Evolutionary conservation across 345 rosid genomes (phyloP).

Genomic region (Bretschneidera sinensis): DNA sequence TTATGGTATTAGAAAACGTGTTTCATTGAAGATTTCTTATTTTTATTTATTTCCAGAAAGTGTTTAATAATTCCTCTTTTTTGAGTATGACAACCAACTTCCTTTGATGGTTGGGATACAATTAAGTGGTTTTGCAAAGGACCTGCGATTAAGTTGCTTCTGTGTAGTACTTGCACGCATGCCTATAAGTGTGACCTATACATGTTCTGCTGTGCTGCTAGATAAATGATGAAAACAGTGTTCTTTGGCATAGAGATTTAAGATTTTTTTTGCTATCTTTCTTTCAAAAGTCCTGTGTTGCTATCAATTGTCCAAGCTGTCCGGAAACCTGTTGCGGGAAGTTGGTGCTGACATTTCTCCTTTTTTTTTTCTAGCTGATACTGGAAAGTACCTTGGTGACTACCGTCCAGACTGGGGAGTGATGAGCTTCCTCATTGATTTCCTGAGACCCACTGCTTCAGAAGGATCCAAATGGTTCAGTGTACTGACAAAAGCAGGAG

Average conservation of each 20-base stretch:
- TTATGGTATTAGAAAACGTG: too few relatives aligned
- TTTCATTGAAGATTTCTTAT: too few relatives aligned
- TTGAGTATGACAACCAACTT: too few relatives aligned
- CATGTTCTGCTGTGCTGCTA: neutral
- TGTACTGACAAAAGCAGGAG: conserved; percentile 83
- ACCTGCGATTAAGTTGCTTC: too few relatives aligned
- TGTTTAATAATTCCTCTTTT: too few relatives aligned
- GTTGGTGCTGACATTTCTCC: neutral
- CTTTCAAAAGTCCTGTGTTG: neutral
- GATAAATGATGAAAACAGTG: neutral
- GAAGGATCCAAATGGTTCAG: conserved; percentile 74
- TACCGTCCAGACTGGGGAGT: conserved; percentile 76
- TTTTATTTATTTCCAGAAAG: too few relatives aligned
- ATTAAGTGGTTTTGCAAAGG: too few relatives aligned
- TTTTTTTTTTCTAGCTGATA: conserved; percentile 40
- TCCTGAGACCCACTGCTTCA: conserved; percentile 66
- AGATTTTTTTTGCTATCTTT: neutral
- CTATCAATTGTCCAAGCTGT: neutral
- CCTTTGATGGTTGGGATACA: too few relatives aligned
- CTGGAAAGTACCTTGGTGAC: conserved; percentile 43
- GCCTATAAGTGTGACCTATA: neutral
- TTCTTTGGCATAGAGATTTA: neutral
- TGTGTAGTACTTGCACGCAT: neutral
- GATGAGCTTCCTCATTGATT: conserved; percentile 76
- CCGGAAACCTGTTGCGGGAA: neutral